Percentiles rank a stretch among this genome's conserved stretches.
phyloP scores from a whole-genome alignment of 2,329 filamentous ascomycete genomes.

The Anisogramma anomala region DNA sequence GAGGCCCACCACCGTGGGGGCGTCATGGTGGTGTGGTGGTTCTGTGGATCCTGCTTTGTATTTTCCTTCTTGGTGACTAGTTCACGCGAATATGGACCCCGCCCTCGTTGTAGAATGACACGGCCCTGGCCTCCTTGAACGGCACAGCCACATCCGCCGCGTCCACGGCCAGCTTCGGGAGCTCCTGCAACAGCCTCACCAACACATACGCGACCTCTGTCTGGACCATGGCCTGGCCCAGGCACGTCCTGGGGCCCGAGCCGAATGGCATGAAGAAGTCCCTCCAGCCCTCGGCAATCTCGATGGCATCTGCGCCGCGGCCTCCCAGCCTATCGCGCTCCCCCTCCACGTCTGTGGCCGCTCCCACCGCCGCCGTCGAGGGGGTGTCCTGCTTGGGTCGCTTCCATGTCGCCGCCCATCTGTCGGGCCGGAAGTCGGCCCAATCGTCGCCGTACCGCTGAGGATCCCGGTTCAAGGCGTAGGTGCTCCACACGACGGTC shows the following conservation, averaged over 20 bases:
- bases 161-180: constrained; percentile 1
- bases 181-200: constrained; percentile 11
- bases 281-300: constrained; percentile 2
- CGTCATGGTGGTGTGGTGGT: no score
- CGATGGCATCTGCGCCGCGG: background rate
- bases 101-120: constrained; percentile 11
- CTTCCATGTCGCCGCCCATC: constrained; percentile 7
- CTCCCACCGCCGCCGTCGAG: background rate
- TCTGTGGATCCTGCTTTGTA: no score
- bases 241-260: constrained; percentile 5
- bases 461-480: constrained; percentile 11
- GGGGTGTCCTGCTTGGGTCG: background rate
- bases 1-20: no score
- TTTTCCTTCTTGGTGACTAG: background rate
- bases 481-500: constrained; percentile 13
- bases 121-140: constrained; percentile 12
- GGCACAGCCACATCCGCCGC: background rate
- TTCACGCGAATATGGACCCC: constrained; percentile 6
- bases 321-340: background rate
- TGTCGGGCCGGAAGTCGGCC: constrained; percentile 11
- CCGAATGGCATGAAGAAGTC: constrained; percentile 13
- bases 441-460: constrained; percentile 10
- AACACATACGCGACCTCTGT: constrained; percentile 8
- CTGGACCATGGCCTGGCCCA: constrained; percentile 11
- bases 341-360: background rate